Base-by-base conservation (phyloP, 192 early-diverging fungal genomes). In the Linnemannia zychae region DNA sequence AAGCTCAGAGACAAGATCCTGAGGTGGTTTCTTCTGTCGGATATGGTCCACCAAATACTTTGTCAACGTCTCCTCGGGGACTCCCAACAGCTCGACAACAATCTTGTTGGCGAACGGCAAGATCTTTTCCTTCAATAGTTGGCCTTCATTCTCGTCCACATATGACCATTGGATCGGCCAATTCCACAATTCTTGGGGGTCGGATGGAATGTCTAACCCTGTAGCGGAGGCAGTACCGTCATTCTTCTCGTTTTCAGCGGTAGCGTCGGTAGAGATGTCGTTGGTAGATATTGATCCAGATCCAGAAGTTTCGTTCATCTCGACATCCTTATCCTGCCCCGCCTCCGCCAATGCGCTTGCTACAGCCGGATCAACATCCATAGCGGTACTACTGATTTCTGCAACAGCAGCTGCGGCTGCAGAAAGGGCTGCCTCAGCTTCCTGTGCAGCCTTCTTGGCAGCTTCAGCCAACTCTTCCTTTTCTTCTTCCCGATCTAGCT, bases 111-210 rank as follows among this genome's bases (percentile, higher is more conserved):
- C 89, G 76, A 96, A 96, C 0, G 96, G 94, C 70, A 88, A 83
- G 40, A 98, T 82, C 73, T 95, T 97, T 20, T 91, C 90, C 31
- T 78, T 65, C 50, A 98, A 50, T 24, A 96, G 87, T 34, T 75
- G 66, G 70, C 91, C 71, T 33, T 67, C 87, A 60, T 57, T 88
- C 60, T 94, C 91, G 70, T 95, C 92, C 69, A 96, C 70, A 73
- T 89, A 91, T 37, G 95, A 91, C 96, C 96, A 97, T 67, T 94
- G 91, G 9, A 97, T 88, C 31, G 88, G 81, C 93, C 94, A 97
- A 1, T 71, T 90, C 91, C 91, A 95, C 40, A 97, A 70, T 7
- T 89, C 93, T 47, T 95, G 88, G 73, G 91, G 82, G 24, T 93
- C 94, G 0, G 94, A 89, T 13, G 96, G 96, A 74, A 97, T 94